Conservation (phyloP, 305 asterid genomes). For the Fraxinus baroniana region DNA sequence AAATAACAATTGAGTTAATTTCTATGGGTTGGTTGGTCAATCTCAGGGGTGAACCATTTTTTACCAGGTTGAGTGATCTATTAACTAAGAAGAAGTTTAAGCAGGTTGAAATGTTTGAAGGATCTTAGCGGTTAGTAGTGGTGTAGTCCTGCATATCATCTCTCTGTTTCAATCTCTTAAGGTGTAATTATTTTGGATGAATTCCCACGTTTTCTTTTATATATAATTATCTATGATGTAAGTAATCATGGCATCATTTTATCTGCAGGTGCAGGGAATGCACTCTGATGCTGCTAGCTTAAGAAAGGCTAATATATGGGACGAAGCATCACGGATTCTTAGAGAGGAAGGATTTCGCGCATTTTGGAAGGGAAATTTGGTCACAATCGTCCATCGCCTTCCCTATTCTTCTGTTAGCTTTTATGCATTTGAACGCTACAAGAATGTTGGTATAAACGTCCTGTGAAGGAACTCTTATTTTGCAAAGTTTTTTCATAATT, state of each 20-base stretch:
- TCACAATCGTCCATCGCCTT: slow-evolving; percentile 79
- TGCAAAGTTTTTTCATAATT: no score
- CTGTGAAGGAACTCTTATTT: no score
- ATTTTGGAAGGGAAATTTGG: slow-evolving; percentile 92
- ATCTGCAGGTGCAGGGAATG: slow-evolving; percentile 75
- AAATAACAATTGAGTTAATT: not conserved
- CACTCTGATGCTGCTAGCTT: slow-evolving; percentile 54
- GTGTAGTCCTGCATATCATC: no score
- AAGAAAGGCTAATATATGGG: slow-evolving; percentile 63
- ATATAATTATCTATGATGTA: not conserved
- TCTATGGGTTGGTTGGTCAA: not conserved
- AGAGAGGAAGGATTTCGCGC: slow-evolving; percentile 79
- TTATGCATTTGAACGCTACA: slow-evolving; percentile 79
- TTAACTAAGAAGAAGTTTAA: not conserved
- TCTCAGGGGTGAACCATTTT: not conserved
- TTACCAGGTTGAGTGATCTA: not conserved
- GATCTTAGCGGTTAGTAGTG: no score
- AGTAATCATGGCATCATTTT: not conserved
- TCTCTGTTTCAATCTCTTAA: not conserved
- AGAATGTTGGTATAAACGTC: slow-evolving; percentile 61
- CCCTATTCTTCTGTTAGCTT: slow-evolving; percentile 87
- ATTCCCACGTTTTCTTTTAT: no score
- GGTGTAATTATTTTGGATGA: no score
- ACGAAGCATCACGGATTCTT: slow-evolving; percentile 63
- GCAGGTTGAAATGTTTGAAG: not conserved